A percentile compares a stretch with the other conserved stretches of the same genome.
These are phyloP conservation scores for Pythium vanterpoolii DNA, from an alignment of 352 stramenopile species.

Conservation along the genomic window DNA sequence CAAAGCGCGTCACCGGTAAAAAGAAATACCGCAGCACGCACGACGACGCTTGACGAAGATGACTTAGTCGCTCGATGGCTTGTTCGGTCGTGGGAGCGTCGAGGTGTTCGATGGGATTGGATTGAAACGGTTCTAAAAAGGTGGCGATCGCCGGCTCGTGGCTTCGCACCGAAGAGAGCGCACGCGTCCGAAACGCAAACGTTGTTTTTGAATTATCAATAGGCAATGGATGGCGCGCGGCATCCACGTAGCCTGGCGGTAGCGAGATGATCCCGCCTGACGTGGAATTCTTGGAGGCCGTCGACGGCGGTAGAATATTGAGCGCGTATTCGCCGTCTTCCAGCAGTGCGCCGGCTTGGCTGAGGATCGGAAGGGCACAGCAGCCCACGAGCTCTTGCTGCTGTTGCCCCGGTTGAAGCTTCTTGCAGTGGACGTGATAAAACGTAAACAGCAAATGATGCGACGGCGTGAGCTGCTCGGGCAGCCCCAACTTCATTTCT, in stretches of 20 bases:
- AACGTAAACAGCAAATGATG: constrained; percentile 76
- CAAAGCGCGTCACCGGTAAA: constrained; percentile 39
- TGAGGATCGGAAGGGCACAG: constrained; percentile 44
- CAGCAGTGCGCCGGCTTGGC: constrained; percentile 44
- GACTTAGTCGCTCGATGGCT: constrained; percentile 30
- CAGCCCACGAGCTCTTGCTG: constrained; percentile 69
- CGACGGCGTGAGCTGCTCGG: constrained; percentile 35
- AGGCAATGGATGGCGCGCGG: constrained; percentile 12
- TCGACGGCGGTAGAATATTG: constrained; percentile 32
- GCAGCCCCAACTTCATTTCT: constrained; percentile 72
- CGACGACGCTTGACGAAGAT: constrained; percentile 29
- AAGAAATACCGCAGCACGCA: constrained; percentile 53
- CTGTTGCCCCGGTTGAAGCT: constrained; percentile 46
- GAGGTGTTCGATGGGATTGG: neutral
- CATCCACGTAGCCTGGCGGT: constrained; percentile 38
- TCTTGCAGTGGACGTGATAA: constrained; percentile 84
- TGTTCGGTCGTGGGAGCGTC: constrained; percentile 25
- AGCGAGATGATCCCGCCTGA: constrained; percentile 30
- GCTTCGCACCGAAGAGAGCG: constrained; percentile 56
- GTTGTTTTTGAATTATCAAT: constrained; percentile 33
- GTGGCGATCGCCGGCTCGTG: constrained; percentile 42
- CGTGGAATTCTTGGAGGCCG: constrained; percentile 22
- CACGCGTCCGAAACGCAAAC: constrained; percentile 40
- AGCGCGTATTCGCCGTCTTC: constrained; percentile 43
- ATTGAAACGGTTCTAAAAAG: constrained; percentile 54